Evolutionary conservation across 331 rosid species (phyloP), one percentile per base, ranked within the genome.

Genomic region (Prunus yedoensis): DNA sequence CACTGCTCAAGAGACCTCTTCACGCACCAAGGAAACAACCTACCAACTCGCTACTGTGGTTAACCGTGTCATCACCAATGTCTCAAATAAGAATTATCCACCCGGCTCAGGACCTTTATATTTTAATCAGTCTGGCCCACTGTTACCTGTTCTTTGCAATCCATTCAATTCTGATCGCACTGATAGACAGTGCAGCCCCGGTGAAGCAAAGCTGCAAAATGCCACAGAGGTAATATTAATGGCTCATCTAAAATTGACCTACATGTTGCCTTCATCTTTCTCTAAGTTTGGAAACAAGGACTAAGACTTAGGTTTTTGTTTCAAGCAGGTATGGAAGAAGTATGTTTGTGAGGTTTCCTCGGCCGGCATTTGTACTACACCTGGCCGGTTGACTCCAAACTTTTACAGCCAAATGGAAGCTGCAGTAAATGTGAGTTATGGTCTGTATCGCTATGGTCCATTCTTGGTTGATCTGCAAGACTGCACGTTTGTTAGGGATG

Each of bases 101-200:
- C 86, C 87, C 3, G 6, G 5, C 9, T 7, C 35, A 18, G 28
- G 78, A 1, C 76, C 71, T 0, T 3, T 79, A 3, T 54, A 66
- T 60, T 91, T 74, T 87, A 88, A 91, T 68, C 93, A 91, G 65
- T 88, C 96, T 25, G 96, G 93, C 62, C 91, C 96, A 1, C 17
- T 4, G 25, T 53, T 88, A 66, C 96, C 91, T 25, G 15, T 28
- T 41, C 83, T 91, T 30, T 90, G 96, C 66, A 85, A 78, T 71
- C 93, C 91, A 4, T 80, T 80, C 35, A 0, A 74, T 9, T 63
- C 85, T 30, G 51, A 90, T 71, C 76, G 73, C 68, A 82, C 85
- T 4, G 82, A 68, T n/a, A 75, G 88, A 7, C 25, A 28, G 73
- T 90, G 96, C 66, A 68, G 21, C 21, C 18, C 63, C 1, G 54